Conservation (phyloP, 306 rosid genomes). For the Ammopiptanthus mongolicus region DNA sequence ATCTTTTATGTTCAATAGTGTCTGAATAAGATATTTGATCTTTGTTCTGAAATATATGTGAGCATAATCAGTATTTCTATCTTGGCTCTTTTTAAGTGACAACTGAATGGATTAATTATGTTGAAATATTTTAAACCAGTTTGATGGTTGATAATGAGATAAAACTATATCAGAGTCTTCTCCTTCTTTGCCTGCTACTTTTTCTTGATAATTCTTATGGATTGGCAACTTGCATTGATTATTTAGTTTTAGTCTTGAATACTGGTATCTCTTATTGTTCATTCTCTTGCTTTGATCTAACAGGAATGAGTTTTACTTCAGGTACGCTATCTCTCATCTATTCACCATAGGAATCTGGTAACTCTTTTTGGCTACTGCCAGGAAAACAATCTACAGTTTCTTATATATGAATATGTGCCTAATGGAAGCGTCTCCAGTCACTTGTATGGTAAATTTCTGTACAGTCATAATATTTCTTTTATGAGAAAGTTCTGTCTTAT, state of each 20-base stretch:
- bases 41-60: not conserved
- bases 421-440: constrained; percentile 91
- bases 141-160: not conserved
- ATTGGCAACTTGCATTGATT: not conserved
- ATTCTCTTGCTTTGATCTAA: constrained; percentile 38
- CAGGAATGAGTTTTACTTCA: constrained; percentile 33
- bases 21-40: not conserved
- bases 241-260: not conserved
- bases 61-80: constrained; percentile 15
- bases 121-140: not conserved
- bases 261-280: constrained; percentile 3
- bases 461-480: constrained; percentile 10
- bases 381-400: constrained; percentile 81
- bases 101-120: not conserved
- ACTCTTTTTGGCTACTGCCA: constrained; percentile 92
- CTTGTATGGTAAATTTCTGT: constrained; percentile 75
- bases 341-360: constrained; percentile 76
- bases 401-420: constrained; percentile 77
- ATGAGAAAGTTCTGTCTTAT: not conserved
- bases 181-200: not conserved
- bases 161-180: not conserved
- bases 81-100: not conserved
- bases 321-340: constrained; percentile 81
- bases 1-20: not conserved
- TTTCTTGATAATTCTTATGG: not conserved